These are phyloP conservation scores for Tuber indicum DNA, from an alignment of 495 filamentous ascomycete species.

Conservation along the genomic window DNA sequence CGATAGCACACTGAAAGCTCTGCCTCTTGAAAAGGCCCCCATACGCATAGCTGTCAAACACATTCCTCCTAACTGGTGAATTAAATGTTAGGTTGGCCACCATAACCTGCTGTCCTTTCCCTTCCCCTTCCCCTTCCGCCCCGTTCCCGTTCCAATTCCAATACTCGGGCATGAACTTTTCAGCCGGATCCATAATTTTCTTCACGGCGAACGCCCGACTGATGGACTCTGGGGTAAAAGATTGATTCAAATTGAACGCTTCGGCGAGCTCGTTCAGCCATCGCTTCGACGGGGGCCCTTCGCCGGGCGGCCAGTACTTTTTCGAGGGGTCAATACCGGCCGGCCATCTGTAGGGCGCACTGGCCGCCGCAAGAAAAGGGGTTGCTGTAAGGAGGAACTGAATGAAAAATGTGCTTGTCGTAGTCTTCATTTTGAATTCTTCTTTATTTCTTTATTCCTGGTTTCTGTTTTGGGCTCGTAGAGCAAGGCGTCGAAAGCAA, in stretches of 20 bases:
- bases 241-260: slow-evolving; percentile 14
- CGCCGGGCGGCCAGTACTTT: slow-evolving; percentile 29
- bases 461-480: background rate
- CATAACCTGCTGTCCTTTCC: slow-evolving; percentile 11
- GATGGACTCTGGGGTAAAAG: slow-evolving; percentile 14
- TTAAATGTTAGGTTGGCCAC: slow-evolving; percentile 9
- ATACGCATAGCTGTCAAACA: slow-evolving; percentile 15
- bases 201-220: slow-evolving; percentile 46
- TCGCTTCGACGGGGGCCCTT: slow-evolving; percentile 31
- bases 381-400: slow-evolving; percentile 14
- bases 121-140: slow-evolving; percentile 16
- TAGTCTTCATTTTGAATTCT: background rate
- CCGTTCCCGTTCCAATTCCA: slow-evolving; percentile 45
- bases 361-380: slow-evolving; percentile 11
- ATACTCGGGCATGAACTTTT: slow-evolving; percentile 72
- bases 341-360: slow-evolving; percentile 22
- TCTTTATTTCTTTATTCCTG: background rate
- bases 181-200: slow-evolving; percentile 74
- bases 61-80: slow-evolving; percentile 21
- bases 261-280: slow-evolving; percentile 26
- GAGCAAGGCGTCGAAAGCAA: background rate
- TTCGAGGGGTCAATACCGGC: slow-evolving; percentile 16
- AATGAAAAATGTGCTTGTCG: background rate
- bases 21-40: slow-evolving; percentile 35
- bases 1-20: slow-evolving; percentile 68